These are phyloP conservation scores for Lasiodiplodia sp. DNA, from an alignment of 2,329 filamentous ascomycete genomes.

Conservation along the genomic window DNA sequence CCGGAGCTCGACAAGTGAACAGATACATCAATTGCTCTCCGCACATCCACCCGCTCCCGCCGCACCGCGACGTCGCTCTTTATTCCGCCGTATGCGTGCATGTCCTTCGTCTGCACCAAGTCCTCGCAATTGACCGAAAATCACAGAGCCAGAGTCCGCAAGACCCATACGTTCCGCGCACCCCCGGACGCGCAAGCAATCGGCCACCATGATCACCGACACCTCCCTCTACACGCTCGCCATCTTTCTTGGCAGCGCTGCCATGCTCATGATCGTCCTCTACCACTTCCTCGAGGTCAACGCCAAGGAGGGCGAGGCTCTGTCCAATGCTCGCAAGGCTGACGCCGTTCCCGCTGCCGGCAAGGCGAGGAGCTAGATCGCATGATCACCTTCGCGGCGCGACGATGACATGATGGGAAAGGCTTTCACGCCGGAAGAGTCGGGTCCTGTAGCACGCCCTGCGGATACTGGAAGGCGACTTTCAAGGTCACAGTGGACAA, in stretches of 20 bases:
- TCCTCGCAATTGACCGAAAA: not conserved
- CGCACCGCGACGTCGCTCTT: not conserved
- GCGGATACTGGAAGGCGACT: not conserved
- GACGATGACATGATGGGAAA: not conserved
- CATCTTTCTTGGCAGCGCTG: constrained; percentile 86
- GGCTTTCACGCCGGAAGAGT: not conserved
- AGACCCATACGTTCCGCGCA: not conserved
- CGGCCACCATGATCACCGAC: constrained; percentile 87
- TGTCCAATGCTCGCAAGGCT: constrained; percentile 42
- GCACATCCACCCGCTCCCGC: constrained; percentile 2
- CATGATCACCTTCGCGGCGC: not conserved
- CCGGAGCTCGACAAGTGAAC: constrained; percentile 28
- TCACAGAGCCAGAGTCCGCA: not conserved
- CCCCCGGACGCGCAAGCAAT: constrained; percentile 20
- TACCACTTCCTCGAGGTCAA: constrained; percentile 99
- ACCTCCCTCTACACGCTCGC: constrained; percentile 87
- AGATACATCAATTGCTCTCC: constrained; percentile 26
- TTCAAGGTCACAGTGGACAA: not conserved
- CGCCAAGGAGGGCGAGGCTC: constrained; percentile 62
- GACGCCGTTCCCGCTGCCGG: constrained; percentile 40
- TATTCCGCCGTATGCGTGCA: not conserved
- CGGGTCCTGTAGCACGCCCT: not conserved
- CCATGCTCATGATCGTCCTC: constrained; percentile 91
- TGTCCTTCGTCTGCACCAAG: not conserved
- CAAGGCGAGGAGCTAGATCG: constrained; percentile 39